Evolutionary conservation across 371 early-diverging fungal genomes (phyloP), one percentile per base, ranked within the genome.

Genomic region (Synchytrium microbalum): DNA sequence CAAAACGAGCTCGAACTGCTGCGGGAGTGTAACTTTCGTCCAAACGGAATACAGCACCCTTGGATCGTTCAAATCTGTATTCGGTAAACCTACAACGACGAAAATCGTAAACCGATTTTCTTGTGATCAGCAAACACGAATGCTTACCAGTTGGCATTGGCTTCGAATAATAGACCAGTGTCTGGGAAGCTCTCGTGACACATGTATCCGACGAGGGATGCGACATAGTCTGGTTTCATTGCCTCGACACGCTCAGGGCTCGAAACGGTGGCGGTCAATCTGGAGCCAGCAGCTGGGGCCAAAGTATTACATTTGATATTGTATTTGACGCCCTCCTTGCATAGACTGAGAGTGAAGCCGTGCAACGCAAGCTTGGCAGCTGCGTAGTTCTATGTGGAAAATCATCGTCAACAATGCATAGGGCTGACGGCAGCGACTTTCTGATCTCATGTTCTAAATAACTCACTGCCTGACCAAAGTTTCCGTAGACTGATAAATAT

Each of bases 141-240:
- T n/a, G n/a, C n/a, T n/a, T n/a, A n/a, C n/a, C n/a, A 92, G n/a
- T 98, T 96, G 38, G 95, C 96, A 60, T 95, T 96, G 2, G 91
- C 88, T 84, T 96, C 95, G 67, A 88, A 97, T 69, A 95, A 63
- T 27, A 71, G 85, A 61, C 98, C 98, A 64, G 74, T 91, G 70
- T 96, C 95, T 68, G 77, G 76, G 52, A 87, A 86, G 24, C 80
- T 74, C 69, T 96, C 94, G 78, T 97, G 97, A 72, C 87, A 85
- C 31, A 98, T 85, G 73, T 85, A 94, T n/a, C n/a, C 89, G 54
- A 96, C 90, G 8, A n/a, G n/a, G n/a, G n/a, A n/a, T n/a, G n/a
- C n/a, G n/a, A n/a, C n/a, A 74, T 87, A 94, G 68, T 98, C 95
- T 64, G 98, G 98, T 80, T 95, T 96, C 53, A 98, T 83, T 28